Base-by-base conservation (phyloP, 2,329 filamentous ascomycete genomes). In the Aspergillus chevalieri region DNA sequence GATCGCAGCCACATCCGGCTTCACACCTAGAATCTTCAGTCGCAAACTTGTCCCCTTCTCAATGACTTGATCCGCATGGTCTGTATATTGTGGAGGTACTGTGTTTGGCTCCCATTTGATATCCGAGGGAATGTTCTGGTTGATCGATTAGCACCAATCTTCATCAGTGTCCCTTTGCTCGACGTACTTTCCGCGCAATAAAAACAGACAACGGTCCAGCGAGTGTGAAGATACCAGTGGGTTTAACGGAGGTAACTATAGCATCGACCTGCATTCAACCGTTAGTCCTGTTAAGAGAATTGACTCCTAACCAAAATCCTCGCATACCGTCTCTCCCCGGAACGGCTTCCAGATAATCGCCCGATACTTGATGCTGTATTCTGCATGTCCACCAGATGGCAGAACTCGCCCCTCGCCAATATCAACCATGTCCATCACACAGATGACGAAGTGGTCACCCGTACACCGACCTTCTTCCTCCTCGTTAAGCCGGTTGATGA, bases 301-400 rank as follows among this genome's bases (percentile, higher is more conserved):
- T 22, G 6, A 22, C 21, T 22, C 36, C 43, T 26, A 36, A 14
- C 24, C 15, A 8, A 42, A 10, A 38, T 15, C 47, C 53, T 46
- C 46, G 22, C 86, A 73, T 83, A 95, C 93, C 70, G 93, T 95
- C 79, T 98, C 93, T 65, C 93, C 92, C 73, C 93, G 92, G 78
- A 97, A 98, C 9, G 93, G 93, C 64, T 92, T 83, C 92, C 92
- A 98, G 50, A 98, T 89, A 52, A 98, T 92, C 47, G 93, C 93
- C 53, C 91, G 88, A 69, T 96, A 98, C 62, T 87, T 84, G 44
- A 98, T 90, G 0, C 88, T 95, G 67, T 96, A 98, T 71, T 96
- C 89, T 17, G 93, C 92, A 58, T 94, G 80, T 8, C 91, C 93
- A 54, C 87, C 95, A 7, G 92, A 89, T 3, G 93, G 92, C 49